Conservation (phyloP, 768 basidiomycete genomes). For the Phanerochaete sordida region DNA sequence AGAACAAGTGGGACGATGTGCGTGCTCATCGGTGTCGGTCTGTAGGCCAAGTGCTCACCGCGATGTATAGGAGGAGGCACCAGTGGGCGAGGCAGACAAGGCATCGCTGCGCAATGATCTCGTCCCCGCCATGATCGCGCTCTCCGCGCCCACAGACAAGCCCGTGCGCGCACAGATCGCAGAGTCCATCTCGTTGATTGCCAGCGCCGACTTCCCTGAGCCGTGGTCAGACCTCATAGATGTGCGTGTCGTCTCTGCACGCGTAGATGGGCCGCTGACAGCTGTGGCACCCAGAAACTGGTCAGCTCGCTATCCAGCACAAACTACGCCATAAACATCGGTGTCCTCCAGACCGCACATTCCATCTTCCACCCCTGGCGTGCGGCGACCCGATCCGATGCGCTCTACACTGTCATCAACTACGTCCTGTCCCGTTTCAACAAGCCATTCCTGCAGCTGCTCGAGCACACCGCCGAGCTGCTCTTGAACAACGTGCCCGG, state of each 20-base stretch:
- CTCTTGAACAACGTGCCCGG: constrained; percentile 42
- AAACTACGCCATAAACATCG: constrained; percentile 83
- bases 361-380: constrained; percentile 96
- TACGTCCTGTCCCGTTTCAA: constrained; percentile 83
- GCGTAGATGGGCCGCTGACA: background rate
- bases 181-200: constrained; percentile 89
- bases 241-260: constrained; percentile 46
- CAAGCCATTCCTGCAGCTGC: constrained; percentile 79
- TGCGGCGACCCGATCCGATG: constrained; percentile 82
- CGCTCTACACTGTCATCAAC: constrained; percentile 88
- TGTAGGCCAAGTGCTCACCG: background rate
- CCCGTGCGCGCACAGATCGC: constrained; percentile 80
- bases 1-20: constrained; percentile 87
- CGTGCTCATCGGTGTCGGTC: constrained; percentile 20
- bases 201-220: constrained; percentile 86
- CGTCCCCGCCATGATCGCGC: constrained; percentile 86
- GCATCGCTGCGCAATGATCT: constrained; percentile 67
- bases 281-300: constrained; percentile 62
- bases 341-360: constrained; percentile 91
- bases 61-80: constrained; percentile 59
- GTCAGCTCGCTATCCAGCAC: constrained; percentile 75
- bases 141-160: constrained; percentile 74
- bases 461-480: constrained; percentile 58
- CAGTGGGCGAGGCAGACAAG: constrained; percentile 71
- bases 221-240: constrained; percentile 89